These are phyloP conservation scores for Straminergon stramineum DNA, from an alignment of 225 moss, liverwort and hornwort species.

Conservation along the genomic window DNA sequence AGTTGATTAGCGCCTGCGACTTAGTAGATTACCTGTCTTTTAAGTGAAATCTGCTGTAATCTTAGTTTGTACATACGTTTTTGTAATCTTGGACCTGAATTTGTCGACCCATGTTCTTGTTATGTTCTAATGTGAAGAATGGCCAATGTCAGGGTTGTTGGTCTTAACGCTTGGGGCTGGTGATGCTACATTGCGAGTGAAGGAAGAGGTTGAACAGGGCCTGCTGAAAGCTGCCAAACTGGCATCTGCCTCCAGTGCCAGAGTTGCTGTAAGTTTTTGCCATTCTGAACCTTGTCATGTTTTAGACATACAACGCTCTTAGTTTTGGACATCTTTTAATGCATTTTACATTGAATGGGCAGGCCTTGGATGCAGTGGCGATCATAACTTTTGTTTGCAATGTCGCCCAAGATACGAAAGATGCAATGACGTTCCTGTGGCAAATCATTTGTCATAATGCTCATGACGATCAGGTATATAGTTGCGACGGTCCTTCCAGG, in stretches of 20 bases:
- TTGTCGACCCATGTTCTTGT: background rate
- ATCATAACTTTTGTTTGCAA: conserved; percentile 33
- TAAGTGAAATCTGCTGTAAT: background rate
- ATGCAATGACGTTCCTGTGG: conserved; percentile 24
- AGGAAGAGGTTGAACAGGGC: conserved; percentile 21
- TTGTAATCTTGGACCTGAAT: background rate
- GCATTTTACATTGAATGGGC: background rate
- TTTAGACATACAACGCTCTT: background rate
- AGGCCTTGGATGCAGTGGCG: conserved; percentile 34
- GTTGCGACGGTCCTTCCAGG: background rate
- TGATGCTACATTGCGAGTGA: conserved; percentile 24
- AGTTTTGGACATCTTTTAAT: background rate
- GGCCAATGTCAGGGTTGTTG: conserved; percentile 22
- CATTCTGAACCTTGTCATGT: background rate
- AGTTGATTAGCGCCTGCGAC: background rate
- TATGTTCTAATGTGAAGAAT: background rate
- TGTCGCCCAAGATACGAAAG: conserved; percentile 14
- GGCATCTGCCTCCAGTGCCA: conserved; percentile 12
- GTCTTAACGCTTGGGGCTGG: conserved; percentile 27
- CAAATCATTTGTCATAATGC: background rate
- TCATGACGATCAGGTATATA: conserved; percentile 14
- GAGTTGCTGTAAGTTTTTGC: conserved; percentile 25
- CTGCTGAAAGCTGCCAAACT: conserved; percentile 19
- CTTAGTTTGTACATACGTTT: background rate
- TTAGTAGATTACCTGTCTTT: background rate